Conservation (phyloP, 1,139 yeast genomes). For the Taiozyma sp. region DNA sequence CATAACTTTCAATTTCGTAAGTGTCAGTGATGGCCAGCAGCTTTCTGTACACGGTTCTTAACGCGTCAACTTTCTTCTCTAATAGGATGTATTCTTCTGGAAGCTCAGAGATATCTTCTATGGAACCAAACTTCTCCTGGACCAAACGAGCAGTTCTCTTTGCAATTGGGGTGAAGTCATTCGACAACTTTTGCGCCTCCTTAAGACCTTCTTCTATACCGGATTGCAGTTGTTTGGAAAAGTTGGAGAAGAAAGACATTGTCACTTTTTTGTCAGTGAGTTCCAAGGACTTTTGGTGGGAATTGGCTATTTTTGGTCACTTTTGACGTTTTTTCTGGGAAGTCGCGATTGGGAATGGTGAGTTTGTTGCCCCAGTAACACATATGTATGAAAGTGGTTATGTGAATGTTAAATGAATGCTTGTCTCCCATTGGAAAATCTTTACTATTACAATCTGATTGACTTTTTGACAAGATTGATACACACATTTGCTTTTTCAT, state of each 20-base stretch:
- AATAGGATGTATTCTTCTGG: conserved; percentile 67
- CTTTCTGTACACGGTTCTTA: conserved; percentile 69
- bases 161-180: conserved; percentile 24
- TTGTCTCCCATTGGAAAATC: no score
- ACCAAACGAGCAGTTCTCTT: conserved; percentile 30
- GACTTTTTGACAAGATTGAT: no score
- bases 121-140: conserved; percentile 69
- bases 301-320: background rate
- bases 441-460: no score
- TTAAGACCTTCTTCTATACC: conserved; percentile 21
- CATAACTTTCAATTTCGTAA: conserved; percentile 78
- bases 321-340: background rate
- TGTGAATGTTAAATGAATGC: no score
- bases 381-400: no score
- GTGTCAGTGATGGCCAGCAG: conserved; percentile 64
- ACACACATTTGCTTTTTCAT: no score
- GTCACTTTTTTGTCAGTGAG: background rate
- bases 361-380: no score
- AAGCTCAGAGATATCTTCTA: conserved; percentile 63
- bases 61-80: conserved; percentile 66
- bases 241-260: conserved; percentile 23
- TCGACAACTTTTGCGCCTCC: conserved; percentile 23
- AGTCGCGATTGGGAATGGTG: background rate
- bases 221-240: conserved; percentile 19
- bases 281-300: background rate